Conservation (phyloP, 257 asterid species). For the Nemophila menziesii region DNA sequence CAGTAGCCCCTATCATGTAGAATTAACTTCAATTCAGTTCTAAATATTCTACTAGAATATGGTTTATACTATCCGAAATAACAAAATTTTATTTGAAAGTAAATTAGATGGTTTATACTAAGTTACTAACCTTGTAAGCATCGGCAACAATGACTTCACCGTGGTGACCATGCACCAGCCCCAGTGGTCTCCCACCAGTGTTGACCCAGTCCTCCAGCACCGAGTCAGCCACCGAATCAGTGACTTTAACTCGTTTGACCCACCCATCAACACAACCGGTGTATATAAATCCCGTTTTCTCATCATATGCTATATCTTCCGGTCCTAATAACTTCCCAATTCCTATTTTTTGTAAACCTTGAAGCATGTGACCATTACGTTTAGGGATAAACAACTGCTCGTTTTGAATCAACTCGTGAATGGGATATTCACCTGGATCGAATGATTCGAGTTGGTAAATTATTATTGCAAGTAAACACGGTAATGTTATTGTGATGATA, state of each 20-base stretch:
- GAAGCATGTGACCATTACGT: slow-evolving; percentile 36
- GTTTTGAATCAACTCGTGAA: slow-evolving; percentile 20
- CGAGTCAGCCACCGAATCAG: slow-evolving; percentile 35
- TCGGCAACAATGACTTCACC: slow-evolving; percentile 73
- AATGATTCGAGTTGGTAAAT: slow-evolving; percentile 52
- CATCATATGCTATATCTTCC: slow-evolving; percentile 68
- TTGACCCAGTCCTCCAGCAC: slow-evolving; percentile 62
- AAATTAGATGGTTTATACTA: no score
- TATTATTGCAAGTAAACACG: slow-evolving; percentile 32
- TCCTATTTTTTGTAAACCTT: slow-evolving; percentile 54
- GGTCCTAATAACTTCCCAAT: slow-evolving; percentile 39
- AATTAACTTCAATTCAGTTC: neutral
- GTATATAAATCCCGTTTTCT: slow-evolving; percentile 36
- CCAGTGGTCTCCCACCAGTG: slow-evolving; percentile 95
- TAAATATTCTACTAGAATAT: no score
- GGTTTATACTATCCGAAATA: no score
- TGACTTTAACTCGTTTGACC: slow-evolving; percentile 41
- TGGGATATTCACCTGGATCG: slow-evolving; percentile 52
- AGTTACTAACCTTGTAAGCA: slow-evolving; percentile 38
- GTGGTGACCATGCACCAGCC: slow-evolving; percentile 42
- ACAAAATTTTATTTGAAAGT: no score
- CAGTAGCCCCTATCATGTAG: slow-evolving; percentile 49
- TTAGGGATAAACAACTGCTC: slow-evolving; percentile 25
- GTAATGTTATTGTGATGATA: slow-evolving; percentile 17
- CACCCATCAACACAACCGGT: slow-evolving; percentile 81